Evolutionary conservation across 1,284 basidiomycete species (phyloP), one percentile per base, ranked within the genome.

Genomic region (Apiotrichum gracile): DNA sequence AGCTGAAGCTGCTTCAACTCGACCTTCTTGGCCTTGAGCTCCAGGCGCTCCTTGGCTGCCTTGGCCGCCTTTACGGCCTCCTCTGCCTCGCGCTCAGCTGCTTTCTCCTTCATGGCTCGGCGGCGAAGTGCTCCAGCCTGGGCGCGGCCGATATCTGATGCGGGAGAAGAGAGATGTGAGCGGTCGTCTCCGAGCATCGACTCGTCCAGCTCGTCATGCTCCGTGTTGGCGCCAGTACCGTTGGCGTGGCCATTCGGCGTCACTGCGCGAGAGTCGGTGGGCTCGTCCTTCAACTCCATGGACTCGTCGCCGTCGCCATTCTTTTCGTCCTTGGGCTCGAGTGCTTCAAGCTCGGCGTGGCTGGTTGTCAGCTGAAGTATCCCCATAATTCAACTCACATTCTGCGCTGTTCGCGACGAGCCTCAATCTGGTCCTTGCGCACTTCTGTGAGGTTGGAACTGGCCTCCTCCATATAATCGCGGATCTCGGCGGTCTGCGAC

Each of bases 351-450:
- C 48, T 73, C 76, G 45, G 75, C 76, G 46, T 79, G 67, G 22
- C 69, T 73, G 52, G n/a, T 3, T 26, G 42, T 51, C 27, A 55
- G 50, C 34, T 41, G 17, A n/a, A 3, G 10, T n/a, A 13, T 5
- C 41, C 4, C 10, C 19, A 22, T 24, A 9, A 9, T 17, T 8
- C 38, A 27, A 83, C 89, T 77, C 70, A 91, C 89, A 85, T 80
- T 67, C 86, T 84, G 74, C 90, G 92, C 76, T 87, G 86, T 62
- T 85, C 80, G 57, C 93, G 81, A 72, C 92, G 93, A 49, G 93
- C 83, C 62, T 98, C 94, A 34, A 94, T 89, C 73, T 93, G 90
- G 73, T 94, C 91, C 77, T 98, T 98, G 60, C 94, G 79, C 47
- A 96, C 79, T 40, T 92, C 88, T 12, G 96, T 97, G 55, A 98